phyloP scores from a whole-genome alignment of 768 basidiomycete genomes.

The Russula sp. region DNA sequence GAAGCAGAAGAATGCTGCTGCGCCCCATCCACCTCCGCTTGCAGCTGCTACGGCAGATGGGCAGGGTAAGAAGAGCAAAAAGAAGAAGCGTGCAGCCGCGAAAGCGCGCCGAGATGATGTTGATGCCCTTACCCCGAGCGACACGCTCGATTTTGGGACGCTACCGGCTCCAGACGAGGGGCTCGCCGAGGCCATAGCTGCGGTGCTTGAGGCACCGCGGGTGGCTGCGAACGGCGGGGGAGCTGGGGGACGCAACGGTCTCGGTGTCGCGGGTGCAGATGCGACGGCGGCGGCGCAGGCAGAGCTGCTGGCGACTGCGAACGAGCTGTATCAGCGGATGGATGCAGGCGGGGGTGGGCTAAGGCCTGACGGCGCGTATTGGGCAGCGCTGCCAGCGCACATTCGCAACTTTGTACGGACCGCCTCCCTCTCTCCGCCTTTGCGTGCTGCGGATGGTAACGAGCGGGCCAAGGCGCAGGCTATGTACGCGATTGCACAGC shows the following conservation, averaged over 20 bases:
- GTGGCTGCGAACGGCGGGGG: slow-evolving; percentile 12
- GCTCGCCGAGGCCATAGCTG: slow-evolving; percentile 30
- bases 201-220: slow-evolving; percentile 26
- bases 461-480: slow-evolving; percentile 50
- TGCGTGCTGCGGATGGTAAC: slow-evolving; percentile 36
- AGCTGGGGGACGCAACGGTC: not conserved
- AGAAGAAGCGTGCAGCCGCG: slow-evolving; percentile 23
- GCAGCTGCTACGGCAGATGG: slow-evolving; percentile 1
- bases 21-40: slow-evolving; percentile 2
- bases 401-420: slow-evolving; percentile 63
- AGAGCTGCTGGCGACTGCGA: slow-evolving; percentile 48
- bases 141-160: slow-evolving; percentile 24
- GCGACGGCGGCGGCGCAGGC: slow-evolving; percentile 34
- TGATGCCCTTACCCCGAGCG: slow-evolving; percentile 22
- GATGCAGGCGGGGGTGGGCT: slow-evolving; percentile 31
- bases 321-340: slow-evolving; percentile 47
- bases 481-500: slow-evolving; percentile 68
- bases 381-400: slow-evolving; percentile 65
- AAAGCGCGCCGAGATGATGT: slow-evolving; percentile 20
- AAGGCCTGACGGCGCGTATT: slow-evolving; percentile 59
- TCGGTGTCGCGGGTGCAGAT: slow-evolving; percentile 20
- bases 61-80: slow-evolving; percentile 21
- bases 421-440: slow-evolving; percentile 36
- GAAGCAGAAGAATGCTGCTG: slow-evolving; percentile 21
- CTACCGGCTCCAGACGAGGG: slow-evolving; percentile 28